Percentiles rank a stretch among this genome's conserved stretches.
Evolutionary conservation across 495 filamentous ascomycete genomes (phyloP).

Genomic region (Hyaloscypha bicolor): DNA sequence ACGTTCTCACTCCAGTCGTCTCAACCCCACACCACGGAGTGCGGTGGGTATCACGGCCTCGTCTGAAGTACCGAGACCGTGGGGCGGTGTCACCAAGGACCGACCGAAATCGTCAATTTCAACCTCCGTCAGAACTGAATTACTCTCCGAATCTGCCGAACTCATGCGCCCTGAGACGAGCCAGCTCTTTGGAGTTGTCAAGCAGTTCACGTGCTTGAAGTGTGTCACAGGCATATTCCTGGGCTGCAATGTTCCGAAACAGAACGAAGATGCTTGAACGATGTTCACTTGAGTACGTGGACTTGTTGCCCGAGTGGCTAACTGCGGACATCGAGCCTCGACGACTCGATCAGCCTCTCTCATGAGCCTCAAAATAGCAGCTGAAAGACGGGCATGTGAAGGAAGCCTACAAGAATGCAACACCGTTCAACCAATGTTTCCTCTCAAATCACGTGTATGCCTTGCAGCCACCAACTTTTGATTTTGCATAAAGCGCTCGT

Average conservation of each 20-base stretch:
- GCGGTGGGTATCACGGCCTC: background rate
- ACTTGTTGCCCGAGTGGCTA: slow-evolving; percentile 1
- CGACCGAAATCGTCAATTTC: background rate
- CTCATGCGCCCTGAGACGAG: background rate
- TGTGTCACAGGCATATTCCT: background rate
- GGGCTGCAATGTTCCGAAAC: background rate
- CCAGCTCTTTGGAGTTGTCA: background rate
- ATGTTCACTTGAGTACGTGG: background rate
- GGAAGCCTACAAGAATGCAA: background rate
- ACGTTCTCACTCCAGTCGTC: background rate
- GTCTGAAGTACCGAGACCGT: background rate
- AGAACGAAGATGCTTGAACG: background rate
- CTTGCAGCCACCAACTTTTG: background rate
- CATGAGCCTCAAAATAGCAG: background rate
- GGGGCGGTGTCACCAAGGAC: background rate
- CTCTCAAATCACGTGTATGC: slow-evolving; percentile 4
- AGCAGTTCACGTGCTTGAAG: background rate
- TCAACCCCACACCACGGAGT: background rate
- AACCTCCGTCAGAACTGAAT: background rate
- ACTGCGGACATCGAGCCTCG: background rate
- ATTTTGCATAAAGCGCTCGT: background rate
- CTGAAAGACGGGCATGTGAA: background rate
- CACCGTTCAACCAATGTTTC: background rate
- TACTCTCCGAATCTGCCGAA: background rate
- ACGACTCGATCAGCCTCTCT: background rate